Base-by-base conservation (phyloP, 2,329 filamentous ascomycete genomes). In the Talaromyces albobiverticillius region DNA sequence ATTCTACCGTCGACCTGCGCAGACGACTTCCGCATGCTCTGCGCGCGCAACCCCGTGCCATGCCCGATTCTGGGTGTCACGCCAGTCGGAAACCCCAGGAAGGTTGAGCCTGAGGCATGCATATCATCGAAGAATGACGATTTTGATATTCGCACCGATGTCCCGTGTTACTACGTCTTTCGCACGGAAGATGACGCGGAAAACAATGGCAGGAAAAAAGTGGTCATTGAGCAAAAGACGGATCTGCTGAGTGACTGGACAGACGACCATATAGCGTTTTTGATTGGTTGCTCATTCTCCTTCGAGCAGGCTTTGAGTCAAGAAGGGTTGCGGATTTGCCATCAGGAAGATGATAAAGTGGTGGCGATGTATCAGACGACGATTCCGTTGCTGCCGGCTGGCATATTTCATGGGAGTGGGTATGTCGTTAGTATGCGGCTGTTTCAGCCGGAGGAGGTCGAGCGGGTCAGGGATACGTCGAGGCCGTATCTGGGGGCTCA, bases 391-490 rank as follows among this genome's bases (percentile, higher is more conserved):
- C 76, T 75, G 32, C 79, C 84, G 0, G 76, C 84, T 0, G 84
- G 83, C 0, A 75, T 82, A 9, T 87, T 88, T 63, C 76, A 72
- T 0, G 72, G 70, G 1, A 72, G 71, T 0, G 81, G 76, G 0
- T 82, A 78, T 56, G 81, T 87, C 3, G 83, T 87, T 0, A 85
- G 81, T 0, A 87, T 87, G 84, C 72, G 84, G 38, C 76, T 81
- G 2, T 87, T 86, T 64, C 71, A 63, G 22, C 61, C 58, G 1
- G 62, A 70, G 2, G 77, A 83, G 6, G 64, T 88, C 3, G 76
- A 80, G 22, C 64, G 51, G 13, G 81, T 87, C 1, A 71, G 83
- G 11, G 68, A 72, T 3, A 76, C 86, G 26, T 86, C 83, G 0
- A 68, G 81, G 13, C 69, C 70, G 8, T 87, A 80, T 65, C 65